phyloP scores from a whole-genome alignment of 192 early-diverging fungal genomes.

The Entomortierella parvispora region DNA sequence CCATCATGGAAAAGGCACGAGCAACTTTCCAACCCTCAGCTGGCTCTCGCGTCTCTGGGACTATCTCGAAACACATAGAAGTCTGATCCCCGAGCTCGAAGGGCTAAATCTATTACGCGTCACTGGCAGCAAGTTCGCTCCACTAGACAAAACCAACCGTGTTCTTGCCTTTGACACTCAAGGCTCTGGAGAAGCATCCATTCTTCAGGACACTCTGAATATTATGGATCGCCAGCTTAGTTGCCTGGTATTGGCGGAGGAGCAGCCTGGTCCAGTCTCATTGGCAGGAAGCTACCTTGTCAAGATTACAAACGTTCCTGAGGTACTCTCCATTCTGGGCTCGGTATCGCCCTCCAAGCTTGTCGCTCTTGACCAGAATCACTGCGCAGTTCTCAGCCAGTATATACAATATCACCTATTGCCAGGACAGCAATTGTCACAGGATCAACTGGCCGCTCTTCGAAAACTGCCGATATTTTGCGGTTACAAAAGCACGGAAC shows the following conservation, averaged over 20 bases:
- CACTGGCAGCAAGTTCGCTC: neutral
- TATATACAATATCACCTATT: slow-evolving; percentile 8
- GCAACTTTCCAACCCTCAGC: slow-evolving; percentile 7
- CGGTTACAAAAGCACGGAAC: no score
- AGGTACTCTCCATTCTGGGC: neutral
- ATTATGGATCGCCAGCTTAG: slow-evolving; percentile 2
- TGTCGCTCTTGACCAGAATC: neutral
- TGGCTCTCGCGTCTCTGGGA: slow-evolving; percentile 27
- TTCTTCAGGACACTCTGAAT: neutral
- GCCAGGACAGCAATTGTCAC: neutral
- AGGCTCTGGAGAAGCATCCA: neutral
- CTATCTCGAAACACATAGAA: no score
- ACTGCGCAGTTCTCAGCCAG: neutral
- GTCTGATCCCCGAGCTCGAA: neutral
- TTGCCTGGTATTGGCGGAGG: neutral
- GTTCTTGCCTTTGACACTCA: neutral
- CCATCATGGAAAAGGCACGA: neutral
- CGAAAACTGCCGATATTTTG: neutral
- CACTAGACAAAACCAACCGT: neutral
- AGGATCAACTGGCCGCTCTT: neutral
- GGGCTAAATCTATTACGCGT: slow-evolving; percentile 11
- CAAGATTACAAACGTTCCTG: slow-evolving; percentile 1
- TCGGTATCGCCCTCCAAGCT: neutral
- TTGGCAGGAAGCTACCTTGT: neutral
- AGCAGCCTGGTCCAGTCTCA: neutral